Evolutionary conservation across 2,329 filamentous ascomycete genomes (phyloP).

Genomic region (Curvularia eragrostidis): DNA sequence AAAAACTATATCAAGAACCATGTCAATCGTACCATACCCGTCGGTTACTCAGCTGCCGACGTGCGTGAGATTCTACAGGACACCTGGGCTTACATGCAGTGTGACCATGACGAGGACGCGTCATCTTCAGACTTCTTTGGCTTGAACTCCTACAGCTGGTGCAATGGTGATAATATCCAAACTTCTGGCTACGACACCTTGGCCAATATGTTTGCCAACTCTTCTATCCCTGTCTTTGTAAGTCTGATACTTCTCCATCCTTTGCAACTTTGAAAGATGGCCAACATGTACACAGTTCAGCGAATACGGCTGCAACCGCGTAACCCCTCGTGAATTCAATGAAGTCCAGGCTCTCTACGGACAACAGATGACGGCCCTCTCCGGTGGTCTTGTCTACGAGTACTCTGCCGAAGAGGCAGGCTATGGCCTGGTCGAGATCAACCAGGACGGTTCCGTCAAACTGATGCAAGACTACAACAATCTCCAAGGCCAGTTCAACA

Average conservation of each 20-base stretch:
- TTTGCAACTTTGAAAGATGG: too few relatives aligned
- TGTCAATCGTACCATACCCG: conserved; percentile 64
- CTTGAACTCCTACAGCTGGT: conserved; percentile 77
- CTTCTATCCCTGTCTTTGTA: conserved; percentile 73
- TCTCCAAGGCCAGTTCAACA: conserved; percentile 75
- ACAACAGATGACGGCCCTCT: conserved; percentile 72
- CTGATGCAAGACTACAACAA: conserved; percentile 64
- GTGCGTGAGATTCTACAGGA: conserved; percentile 76
- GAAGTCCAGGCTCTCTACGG: conserved; percentile 78
- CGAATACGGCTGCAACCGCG: conserved; percentile 77
- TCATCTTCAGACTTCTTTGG: conserved; percentile 78
- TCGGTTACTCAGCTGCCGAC: conserved; percentile 76
- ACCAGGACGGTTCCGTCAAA: conserved; percentile 52
- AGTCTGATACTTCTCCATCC: conserved; percentile 1
- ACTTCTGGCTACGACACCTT: conserved; percentile 67
- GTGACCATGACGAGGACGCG: conserved; percentile 62
- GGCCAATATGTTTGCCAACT: conserved; percentile 68
- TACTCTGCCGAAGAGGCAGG: conserved; percentile 73
- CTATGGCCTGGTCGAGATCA: conserved; percentile 58
- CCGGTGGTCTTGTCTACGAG: conserved; percentile 82
- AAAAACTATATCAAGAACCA: conserved; percentile 71
- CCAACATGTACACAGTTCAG: conserved; percentile 60
- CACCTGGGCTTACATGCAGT: conserved; percentile 78
- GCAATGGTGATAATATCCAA: conserved; percentile 69
- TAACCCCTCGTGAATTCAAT: conserved; percentile 72